These are phyloP conservation scores for Falciphora oryzae DNA, from an alignment of 2,329 filamentous ascomycete genomes.

Conservation along the genomic window DNA sequence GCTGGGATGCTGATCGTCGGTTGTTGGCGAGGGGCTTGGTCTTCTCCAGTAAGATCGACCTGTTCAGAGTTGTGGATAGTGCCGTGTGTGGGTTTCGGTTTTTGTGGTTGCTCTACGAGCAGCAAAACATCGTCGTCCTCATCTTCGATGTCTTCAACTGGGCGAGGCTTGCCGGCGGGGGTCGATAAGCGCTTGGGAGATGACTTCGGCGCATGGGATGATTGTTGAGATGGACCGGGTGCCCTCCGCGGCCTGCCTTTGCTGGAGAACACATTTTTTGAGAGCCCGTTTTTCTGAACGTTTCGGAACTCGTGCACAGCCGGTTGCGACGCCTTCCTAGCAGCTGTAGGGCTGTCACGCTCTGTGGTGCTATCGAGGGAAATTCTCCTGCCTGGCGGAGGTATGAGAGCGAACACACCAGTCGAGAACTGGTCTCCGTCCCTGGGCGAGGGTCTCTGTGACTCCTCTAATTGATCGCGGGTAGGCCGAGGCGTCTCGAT, in stretches of 20 bases:
- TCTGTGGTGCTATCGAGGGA: not conserved
- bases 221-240: not conserved
- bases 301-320: not conserved
- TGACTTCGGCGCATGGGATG: not conserved
- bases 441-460: not conserved
- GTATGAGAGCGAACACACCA: not conserved
- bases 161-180: not conserved
- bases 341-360: not conserved
- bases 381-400: not conserved
- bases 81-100: not conserved
- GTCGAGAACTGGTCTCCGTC: not conserved
- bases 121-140: not conserved
- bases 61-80: not conserved
- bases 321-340: not conserved
- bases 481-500: not conserved
- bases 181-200: not conserved
- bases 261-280: not conserved
- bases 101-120: not conserved
- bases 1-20: not conserved
- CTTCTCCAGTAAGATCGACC: constrained; percentile 4
- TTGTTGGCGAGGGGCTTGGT: not conserved
- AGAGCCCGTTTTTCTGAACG: not conserved
- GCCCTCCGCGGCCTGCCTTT: not conserved
- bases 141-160: not conserved
- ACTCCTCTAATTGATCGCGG: not conserved